phyloP scores from a whole-genome alignment of 2,329 filamentous ascomycete species.

The Eurotiales sp. region DNA sequence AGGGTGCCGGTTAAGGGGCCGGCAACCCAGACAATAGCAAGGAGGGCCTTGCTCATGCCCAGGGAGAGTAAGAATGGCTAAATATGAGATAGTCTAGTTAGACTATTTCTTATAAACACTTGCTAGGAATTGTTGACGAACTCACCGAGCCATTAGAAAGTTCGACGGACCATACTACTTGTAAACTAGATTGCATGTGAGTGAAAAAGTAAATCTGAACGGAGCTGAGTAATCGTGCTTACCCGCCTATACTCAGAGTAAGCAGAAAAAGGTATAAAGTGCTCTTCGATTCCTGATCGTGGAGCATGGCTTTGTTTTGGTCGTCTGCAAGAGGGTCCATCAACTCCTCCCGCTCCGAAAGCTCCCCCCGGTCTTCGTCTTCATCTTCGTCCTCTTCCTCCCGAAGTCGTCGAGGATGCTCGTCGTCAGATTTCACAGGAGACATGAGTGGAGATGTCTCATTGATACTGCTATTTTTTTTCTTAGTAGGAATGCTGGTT shows the following conservation, averaged over 20 bases:
- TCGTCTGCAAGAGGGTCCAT: constrained; percentile 13
- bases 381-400: constrained; percentile 1
- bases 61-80: constrained; percentile 72
- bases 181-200: constrained; percentile 52
- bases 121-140: constrained; percentile 12
- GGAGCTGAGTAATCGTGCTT: constrained; percentile 6
- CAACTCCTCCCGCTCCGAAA: constrained; percentile 14
- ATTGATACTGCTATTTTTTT: constrained; percentile 18
- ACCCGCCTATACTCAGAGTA: constrained; percentile 77
- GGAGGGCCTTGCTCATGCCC: constrained; percentile 75
- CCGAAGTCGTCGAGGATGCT: constrained; percentile 13
- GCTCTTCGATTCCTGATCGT: constrained; percentile 64
- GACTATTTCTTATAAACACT: not conserved
- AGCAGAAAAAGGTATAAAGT: constrained; percentile 80
- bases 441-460: constrained; percentile 31
- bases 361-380: not conserved
- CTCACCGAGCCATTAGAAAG: constrained; percentile 80
- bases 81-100: not conserved
- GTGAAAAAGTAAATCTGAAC: too few relatives aligned
- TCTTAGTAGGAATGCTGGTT: not conserved
- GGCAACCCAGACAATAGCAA: constrained; percentile 81
- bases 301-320: constrained; percentile 24
- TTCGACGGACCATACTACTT: constrained; percentile 95
- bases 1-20: constrained; percentile 73
- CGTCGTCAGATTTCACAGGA: constrained; percentile 15